Conservation (phyloP, 2,329 filamentous ascomycete genomes). For the Arachnopeziza araneosa region DNA sequence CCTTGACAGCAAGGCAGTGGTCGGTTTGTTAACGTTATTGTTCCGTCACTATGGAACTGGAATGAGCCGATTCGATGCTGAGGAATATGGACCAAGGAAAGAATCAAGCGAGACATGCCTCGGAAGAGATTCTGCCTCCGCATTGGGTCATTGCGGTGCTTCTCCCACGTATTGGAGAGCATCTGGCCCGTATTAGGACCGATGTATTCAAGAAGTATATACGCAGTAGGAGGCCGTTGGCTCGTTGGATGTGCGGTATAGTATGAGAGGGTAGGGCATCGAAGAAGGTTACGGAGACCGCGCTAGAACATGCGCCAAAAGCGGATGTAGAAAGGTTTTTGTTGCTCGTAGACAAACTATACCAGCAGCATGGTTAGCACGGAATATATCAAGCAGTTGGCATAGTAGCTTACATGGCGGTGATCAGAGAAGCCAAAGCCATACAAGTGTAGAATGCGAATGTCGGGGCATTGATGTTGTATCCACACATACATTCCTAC, state of each 20-base stretch:
- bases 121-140: constrained; percentile 28
- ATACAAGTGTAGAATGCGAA: constrained; percentile 27
- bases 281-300: constrained; percentile 10
- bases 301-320: constrained; percentile 14
- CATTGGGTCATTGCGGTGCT: constrained; percentile 14
- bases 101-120: constrained; percentile 25
- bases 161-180: constrained; percentile 26
- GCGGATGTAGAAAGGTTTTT: constrained; percentile 16
- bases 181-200: constrained; percentile 21
- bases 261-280: constrained; percentile 11
- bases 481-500: constrained; percentile 32
- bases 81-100: constrained; percentile 20
- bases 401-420: constrained; percentile 11
- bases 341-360: constrained; percentile 16
- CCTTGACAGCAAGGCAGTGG: constrained; percentile 25
- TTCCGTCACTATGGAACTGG: constrained; percentile 28
- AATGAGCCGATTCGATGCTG: constrained; percentile 20
- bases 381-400: constrained; percentile 8
- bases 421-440: constrained; percentile 27
- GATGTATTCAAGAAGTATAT: constrained; percentile 19
- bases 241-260: constrained; percentile 8
- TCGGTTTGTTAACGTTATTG: constrained; percentile 32
- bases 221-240: constrained; percentile 12
- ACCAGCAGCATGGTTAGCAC: constrained; percentile 9
- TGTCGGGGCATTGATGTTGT: constrained; percentile 27